Percentiles rank a stretch among this genome's conserved stretches.
Conservation (phyloP, 1,284 basidiomycete species). For the Leccinum insigne region DNA sequence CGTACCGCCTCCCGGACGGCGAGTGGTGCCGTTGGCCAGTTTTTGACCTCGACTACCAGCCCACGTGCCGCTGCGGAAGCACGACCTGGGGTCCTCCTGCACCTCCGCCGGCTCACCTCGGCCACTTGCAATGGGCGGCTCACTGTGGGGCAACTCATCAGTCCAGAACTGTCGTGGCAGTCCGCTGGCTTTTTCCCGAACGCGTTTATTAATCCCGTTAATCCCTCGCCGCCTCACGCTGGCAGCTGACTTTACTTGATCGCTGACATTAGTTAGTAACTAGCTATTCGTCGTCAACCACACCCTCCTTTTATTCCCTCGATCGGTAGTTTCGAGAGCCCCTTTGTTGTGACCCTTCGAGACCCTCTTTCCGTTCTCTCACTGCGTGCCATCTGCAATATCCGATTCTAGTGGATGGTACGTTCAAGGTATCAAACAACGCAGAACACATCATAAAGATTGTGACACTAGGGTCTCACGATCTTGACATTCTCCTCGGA, state of each 20-base stretch:
- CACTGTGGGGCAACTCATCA: constrained; percentile 43
- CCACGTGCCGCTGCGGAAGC: constrained; percentile 37
- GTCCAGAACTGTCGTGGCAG: constrained; percentile 48
- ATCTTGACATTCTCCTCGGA: background rate
- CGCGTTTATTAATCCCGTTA: constrained; percentile 47
- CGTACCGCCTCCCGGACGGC: constrained; percentile 50
- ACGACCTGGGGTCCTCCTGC: constrained; percentile 45
- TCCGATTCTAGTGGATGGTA: constrained; percentile 19
- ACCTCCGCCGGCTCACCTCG: constrained; percentile 33
- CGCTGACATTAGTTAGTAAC: constrained; percentile 15
- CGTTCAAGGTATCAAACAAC: constrained; percentile 24
- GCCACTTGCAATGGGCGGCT: constrained; percentile 37
- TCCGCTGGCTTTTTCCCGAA: constrained; percentile 44
- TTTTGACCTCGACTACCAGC: constrained; percentile 44
- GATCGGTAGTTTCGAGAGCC: background rate
- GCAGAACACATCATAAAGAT: constrained; percentile 39
- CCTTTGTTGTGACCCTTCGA: background rate
- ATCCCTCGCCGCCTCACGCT: constrained; percentile 52
- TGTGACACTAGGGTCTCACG: background rate
- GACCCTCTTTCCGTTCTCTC: background rate
- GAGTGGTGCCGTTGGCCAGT: constrained; percentile 43
- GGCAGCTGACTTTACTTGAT: constrained; percentile 41
- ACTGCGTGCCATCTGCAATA: constrained; percentile 32
- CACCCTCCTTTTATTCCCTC: background rate
- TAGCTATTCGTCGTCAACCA: background rate